Percentiles rank a stretch among this genome's conserved stretches.
These are phyloP conservation scores for Paraphoma chrysanthemicola DNA, from an alignment of 2,329 filamentous ascomycete genomes.

Conservation along the genomic window DNA sequence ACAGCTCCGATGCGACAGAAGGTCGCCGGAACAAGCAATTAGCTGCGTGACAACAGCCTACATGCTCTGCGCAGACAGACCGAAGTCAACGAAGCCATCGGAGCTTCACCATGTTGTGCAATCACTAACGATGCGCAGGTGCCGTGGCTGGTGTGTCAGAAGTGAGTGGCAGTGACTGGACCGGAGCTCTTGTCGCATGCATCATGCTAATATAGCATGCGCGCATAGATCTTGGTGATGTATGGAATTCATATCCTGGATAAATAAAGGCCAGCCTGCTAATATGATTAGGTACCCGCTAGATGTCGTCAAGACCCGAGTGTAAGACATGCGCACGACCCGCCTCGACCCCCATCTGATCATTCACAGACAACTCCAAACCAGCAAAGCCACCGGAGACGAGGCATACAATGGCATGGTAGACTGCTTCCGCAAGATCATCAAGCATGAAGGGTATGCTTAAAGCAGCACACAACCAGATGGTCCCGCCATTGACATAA, in stretches of 20 bases:
- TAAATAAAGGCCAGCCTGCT: constrained; percentile 1
- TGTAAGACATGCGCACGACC: constrained; percentile 65
- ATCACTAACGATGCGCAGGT: constrained; percentile 59
- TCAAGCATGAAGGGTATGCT: constrained; percentile 88
- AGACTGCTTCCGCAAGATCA: constrained; percentile 97
- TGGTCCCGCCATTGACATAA: constrained; percentile 16
- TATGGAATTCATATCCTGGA: constrained; percentile 48
- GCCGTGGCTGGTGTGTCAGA: constrained; percentile 98
- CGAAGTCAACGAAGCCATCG: not conserved
- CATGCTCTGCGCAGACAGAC: not conserved
- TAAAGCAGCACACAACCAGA: not conserved
- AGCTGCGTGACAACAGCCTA: not conserved
- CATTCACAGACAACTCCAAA: constrained; percentile 79
- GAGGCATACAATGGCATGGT: constrained; percentile 97
- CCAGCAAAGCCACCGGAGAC: constrained; percentile 72
- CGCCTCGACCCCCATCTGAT: constrained; percentile 25
- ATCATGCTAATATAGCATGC: constrained; percentile 34
- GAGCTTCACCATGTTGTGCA: constrained; percentile 10
- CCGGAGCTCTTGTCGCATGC: constrained; percentile 10
- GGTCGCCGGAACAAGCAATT: constrained; percentile 5
- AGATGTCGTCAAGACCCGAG: constrained; percentile 97
- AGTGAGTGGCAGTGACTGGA: constrained; percentile 62
- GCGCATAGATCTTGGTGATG: constrained; percentile 82
- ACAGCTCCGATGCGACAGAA: constrained; percentile 22
- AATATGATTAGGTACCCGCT: constrained; percentile 82